phyloP scores from a whole-genome alignment of 2,329 filamentous ascomycete genomes.

The Fusarium haematococcum region DNA sequence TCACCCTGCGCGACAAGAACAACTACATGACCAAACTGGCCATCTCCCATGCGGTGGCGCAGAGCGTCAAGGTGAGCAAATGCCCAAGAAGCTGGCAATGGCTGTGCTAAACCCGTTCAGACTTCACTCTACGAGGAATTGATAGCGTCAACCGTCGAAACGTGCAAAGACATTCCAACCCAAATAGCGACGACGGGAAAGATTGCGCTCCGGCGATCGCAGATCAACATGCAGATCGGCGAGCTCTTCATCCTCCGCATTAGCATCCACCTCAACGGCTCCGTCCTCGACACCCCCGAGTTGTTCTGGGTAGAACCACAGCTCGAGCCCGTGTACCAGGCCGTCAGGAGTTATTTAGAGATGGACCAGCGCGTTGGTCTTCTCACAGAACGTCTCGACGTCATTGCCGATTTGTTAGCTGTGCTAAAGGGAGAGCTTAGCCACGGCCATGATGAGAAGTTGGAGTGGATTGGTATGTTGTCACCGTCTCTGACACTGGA shows the following conservation, averaged over 20 bases:
- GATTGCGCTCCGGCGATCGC: constrained; percentile 84
- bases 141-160: constrained; percentile 91
- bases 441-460: constrained; percentile 89
- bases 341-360: constrained; percentile 93
- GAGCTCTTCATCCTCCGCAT: constrained; percentile 98
- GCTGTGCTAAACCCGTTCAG: constrained; percentile 54
- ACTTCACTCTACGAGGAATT: constrained; percentile 97
- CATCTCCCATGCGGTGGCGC: constrained; percentile 93
- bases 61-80: constrained; percentile 84
- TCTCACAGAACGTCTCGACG: constrained; percentile 84
- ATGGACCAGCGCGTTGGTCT: constrained; percentile 96
- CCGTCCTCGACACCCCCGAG: constrained; percentile 95
- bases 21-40: constrained; percentile 99
- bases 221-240: constrained; percentile 99
- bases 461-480: constrained; percentile 86
- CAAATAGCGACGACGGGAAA: constrained; percentile 94
- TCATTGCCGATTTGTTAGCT: constrained; percentile 92
- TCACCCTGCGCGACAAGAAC: constrained; percentile 90
- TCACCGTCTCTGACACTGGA: background rate
- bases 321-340: constrained; percentile 95
- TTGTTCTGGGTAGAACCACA: constrained; percentile 99
- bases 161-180: constrained; percentile 91
- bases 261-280: constrained; percentile 97
- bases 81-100: background rate
- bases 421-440: constrained; percentile 96